Conservation (phyloP, 805 yeast genomes). For the Starmerella floricola region DNA sequence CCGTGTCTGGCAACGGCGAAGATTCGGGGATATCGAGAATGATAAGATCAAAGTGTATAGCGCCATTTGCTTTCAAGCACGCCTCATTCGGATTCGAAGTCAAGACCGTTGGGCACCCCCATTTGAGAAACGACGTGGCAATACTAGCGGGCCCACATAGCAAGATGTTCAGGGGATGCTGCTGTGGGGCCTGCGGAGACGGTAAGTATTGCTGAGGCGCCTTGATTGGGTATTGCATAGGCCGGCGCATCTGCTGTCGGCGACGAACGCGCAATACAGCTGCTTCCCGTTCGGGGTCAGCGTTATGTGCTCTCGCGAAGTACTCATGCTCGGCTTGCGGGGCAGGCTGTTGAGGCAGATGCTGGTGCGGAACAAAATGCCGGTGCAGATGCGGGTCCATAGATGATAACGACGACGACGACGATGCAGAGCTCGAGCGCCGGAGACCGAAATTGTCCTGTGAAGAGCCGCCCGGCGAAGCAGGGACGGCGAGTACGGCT, state of each 20-base stretch:
- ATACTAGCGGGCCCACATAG: slow-evolving; percentile 69
- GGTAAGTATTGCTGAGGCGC: not conserved
- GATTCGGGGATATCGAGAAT: slow-evolving; percentile 37
- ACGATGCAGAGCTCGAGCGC: not conserved
- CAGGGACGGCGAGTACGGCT: not conserved
- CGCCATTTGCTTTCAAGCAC: slow-evolving; percentile 39
- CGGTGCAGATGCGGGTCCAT: too few relatives aligned
- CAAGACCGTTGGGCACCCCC: slow-evolving; percentile 71
- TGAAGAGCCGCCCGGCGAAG: too few relatives aligned
- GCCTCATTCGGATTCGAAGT: slow-evolving; percentile 68
- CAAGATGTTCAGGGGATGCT: slow-evolving; percentile 37
- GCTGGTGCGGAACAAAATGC: not conserved
- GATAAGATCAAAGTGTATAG: slow-evolving; percentile 72
- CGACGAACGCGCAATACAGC: slow-evolving; percentile 19
- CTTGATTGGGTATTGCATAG: slow-evolving; percentile 7
- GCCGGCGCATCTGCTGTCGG: slow-evolving; percentile 17
- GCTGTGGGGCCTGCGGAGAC: not conserved
- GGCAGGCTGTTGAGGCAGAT: not conserved
- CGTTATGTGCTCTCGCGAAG: too few relatives aligned
- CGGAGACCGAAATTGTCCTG: not conserved
- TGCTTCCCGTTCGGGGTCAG: slow-evolving; percentile 14
- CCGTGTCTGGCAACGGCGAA: slow-evolving; percentile 11
- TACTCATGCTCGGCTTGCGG: slow-evolving; percentile 2
- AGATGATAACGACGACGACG: too few relatives aligned
- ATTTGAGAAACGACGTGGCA: slow-evolving; percentile 46